Evolutionary conservation across 2,329 filamentous ascomycete species (phyloP).

Genomic region (Xylariales sp.): DNA sequence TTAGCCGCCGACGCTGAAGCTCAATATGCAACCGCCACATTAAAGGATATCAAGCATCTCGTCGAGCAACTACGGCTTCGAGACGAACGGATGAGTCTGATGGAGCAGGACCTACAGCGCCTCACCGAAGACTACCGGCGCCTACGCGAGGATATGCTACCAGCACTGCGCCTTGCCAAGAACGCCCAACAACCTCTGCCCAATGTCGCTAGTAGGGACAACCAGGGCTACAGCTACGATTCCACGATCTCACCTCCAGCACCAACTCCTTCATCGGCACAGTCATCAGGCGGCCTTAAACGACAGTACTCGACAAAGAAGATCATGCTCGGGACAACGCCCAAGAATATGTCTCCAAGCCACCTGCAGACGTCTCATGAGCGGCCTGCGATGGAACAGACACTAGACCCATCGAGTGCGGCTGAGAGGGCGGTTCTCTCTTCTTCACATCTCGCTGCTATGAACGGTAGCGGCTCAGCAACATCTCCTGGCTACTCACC

Average conservation of each 20-base stretch:
- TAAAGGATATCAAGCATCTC: constrained; percentile 88
- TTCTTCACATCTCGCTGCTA: constrained; percentile 65
- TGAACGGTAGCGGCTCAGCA: constrained; percentile 58
- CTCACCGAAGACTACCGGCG: constrained; percentile 86
- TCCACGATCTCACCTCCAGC: constrained; percentile 51
- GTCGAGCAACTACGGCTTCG: constrained; percentile 85
- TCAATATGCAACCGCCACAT: constrained; percentile 80
- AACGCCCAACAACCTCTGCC: constrained; percentile 88
- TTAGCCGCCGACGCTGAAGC: constrained; percentile 84
- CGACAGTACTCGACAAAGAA: constrained; percentile 74
- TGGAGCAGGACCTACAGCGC: constrained; percentile 78
- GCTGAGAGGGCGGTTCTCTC: constrained; percentile 62
- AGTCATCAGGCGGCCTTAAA: constrained; percentile 54
- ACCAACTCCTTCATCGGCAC: constrained; percentile 48
- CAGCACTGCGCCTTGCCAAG: constrained; percentile 85
- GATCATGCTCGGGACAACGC: constrained; percentile 64
- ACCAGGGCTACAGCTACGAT: constrained; percentile 41
- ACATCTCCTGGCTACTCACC: constrained; percentile 56
- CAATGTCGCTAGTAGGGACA: constrained; percentile 33
- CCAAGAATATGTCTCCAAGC: constrained; percentile 75
- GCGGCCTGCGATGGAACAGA: constrained; percentile 57
- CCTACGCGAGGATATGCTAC: constrained; percentile 85
- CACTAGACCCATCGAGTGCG: constrained; percentile 64
- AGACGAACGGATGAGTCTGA: constrained; percentile 81
- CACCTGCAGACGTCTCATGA: constrained; percentile 67